A percentile compares a stretch with the other conserved stretches of the same genome.
These are phyloP conservation scores for Fraxinus velutina DNA, from an alignment of 305 asterid species.

Conservation along the genomic window DNA sequence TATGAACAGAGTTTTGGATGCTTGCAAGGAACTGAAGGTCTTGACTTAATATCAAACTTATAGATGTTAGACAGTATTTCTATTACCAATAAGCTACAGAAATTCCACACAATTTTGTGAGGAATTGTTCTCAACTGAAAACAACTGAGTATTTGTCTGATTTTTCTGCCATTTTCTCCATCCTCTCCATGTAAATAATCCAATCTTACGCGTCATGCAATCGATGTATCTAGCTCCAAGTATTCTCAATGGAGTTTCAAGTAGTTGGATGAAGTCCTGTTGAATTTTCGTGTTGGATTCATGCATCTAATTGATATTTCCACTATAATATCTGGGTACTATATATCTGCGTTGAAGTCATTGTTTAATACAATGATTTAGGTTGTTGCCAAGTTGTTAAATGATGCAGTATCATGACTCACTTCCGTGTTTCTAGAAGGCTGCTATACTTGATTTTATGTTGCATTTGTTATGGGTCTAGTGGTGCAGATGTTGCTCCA, in stretches of 20 bases:
- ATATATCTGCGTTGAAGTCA: background rate
- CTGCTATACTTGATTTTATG: background rate
- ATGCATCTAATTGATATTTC: background rate
- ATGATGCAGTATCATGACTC: background rate
- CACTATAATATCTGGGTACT: background rate
- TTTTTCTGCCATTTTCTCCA: background rate
- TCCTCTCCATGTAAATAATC: background rate
- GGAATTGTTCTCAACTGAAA: background rate
- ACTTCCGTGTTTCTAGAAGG: background rate
- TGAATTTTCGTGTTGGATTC: background rate
- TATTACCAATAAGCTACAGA: background rate
- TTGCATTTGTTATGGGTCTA: background rate
- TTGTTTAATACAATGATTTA: background rate
- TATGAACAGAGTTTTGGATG: conserved; percentile 60
- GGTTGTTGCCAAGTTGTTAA: background rate
- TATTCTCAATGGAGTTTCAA: background rate
- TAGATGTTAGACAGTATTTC: background rate
- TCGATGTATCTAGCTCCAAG: background rate
- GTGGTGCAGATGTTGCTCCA: background rate
- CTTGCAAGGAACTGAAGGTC: conserved; percentile 86
- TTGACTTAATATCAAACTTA: conserved; percentile 23
- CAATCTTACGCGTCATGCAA: background rate
- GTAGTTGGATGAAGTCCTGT: conserved; percentile 2
- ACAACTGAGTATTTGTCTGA: background rate
- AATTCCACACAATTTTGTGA: background rate